Percentiles rank a stretch among this genome's conserved stretches.
Evolutionary conservation across 345 rosid species (phyloP).

Genomic region (Mercurialis annua): DNA sequence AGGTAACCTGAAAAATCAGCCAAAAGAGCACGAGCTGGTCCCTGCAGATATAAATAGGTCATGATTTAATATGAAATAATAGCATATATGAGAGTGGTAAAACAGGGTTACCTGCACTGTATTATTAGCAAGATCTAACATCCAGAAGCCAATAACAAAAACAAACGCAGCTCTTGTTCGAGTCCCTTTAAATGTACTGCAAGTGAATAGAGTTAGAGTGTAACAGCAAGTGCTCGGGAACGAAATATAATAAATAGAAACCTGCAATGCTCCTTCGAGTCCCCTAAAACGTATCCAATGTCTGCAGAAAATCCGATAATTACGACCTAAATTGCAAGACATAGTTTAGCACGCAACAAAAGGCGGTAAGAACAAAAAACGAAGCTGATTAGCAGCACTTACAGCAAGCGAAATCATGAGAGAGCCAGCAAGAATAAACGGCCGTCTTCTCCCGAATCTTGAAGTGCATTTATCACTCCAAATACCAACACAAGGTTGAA

Average conservation of each 20-base stretch:
- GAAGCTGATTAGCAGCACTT: constrained; percentile 37
- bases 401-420: constrained; percentile 81
- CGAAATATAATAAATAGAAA: constrained; percentile 28
- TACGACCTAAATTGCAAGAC: constrained; percentile 79
- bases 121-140: constrained; percentile 97
- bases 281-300: constrained; percentile 84
- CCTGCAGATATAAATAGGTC: constrained; percentile 41
- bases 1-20: constrained; percentile 80
- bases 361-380: constrained; percentile 1
- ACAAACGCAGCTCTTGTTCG: constrained; percentile 80
- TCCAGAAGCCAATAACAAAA: constrained; percentile 90
- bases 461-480: constrained; percentile 98
- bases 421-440: constrained; percentile 89
- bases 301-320: constrained; percentile 98
- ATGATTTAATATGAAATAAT: constrained; percentile 9
- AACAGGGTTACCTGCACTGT: constrained; percentile 70
- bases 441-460: constrained; percentile 83
- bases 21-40: constrained; percentile 98
- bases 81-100: neutral
- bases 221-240: neutral
- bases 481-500: constrained; percentile 97
- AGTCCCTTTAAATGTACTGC: constrained; percentile 87
- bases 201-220: constrained; percentile 17
- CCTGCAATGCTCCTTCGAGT: constrained; percentile 94
- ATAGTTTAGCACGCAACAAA: constrained; percentile 42